phyloP scores from a whole-genome alignment of 2,329 filamentous ascomycete genomes.

The Immersiporthe knoxdaviesiana region DNA sequence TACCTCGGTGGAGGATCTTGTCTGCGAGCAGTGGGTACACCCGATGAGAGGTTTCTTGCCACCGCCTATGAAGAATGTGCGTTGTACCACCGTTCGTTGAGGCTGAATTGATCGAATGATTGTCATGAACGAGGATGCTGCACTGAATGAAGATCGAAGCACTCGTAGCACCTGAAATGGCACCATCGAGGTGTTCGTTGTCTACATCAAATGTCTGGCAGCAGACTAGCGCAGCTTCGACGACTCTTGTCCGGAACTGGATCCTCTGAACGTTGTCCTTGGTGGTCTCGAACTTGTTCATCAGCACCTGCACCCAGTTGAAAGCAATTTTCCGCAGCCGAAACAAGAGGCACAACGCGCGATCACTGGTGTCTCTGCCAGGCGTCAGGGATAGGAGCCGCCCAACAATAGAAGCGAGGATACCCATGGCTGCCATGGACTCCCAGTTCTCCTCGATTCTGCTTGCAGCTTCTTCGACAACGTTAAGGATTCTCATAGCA shows the following conservation, averaged over 20 bases:
- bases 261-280: conserved; percentile 36
- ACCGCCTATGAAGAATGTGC: conserved; percentile 34
- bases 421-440: conserved; percentile 44
- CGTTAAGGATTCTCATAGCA: conserved; percentile 37
- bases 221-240: conserved; percentile 48
- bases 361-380: conserved; percentile 29
- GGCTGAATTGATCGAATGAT: not conserved
- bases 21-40: conserved; percentile 29
- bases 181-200: conserved; percentile 31
- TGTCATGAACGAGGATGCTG: conserved; percentile 21
- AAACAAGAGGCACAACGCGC: conserved; percentile 40
- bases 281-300: conserved; percentile 32
- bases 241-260: conserved; percentile 39
- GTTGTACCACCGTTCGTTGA: conserved; percentile 16
- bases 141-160: conserved; percentile 39
- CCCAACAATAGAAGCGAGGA: conserved; percentile 45
- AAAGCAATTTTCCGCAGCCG: conserved; percentile 40
- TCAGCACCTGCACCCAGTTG: conserved; percentile 45
- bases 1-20: conserved; percentile 18
- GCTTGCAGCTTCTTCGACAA: conserved; percentile 38
- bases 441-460: conserved; percentile 57
- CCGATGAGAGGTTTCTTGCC: conserved; percentile 34
- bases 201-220: conserved; percentile 51
- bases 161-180: conserved; percentile 36
- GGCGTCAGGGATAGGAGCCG: conserved; percentile 47